phyloP scores from a whole-genome alignment of 176 grass and related monocot genomes.

The Lolium perenne region DNA sequence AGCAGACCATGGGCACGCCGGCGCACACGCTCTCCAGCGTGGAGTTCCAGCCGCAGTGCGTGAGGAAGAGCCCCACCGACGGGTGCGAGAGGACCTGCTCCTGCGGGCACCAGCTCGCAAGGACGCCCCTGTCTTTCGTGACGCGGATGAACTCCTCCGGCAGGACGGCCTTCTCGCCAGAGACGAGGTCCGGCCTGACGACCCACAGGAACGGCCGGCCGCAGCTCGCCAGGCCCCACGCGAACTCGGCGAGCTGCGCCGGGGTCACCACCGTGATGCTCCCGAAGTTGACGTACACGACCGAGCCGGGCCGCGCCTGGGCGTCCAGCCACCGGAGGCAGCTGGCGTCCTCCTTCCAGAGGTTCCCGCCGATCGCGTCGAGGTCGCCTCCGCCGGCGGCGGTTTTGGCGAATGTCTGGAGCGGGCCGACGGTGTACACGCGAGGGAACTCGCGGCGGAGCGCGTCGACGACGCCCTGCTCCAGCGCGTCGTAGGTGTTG shows the following conservation, averaged over 20 bases:
- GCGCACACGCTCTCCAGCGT: constrained; percentile 67
- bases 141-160: constrained; percentile 46
- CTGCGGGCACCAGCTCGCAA: constrained; percentile 74
- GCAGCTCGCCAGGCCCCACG: constrained; percentile 72
- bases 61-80: constrained; percentile 61
- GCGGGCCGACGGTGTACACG: constrained; percentile 60
- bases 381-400: background rate
- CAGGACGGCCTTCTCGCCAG: constrained; percentile 53
- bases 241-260: constrained; percentile 59
- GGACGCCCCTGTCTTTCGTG: constrained; percentile 47
- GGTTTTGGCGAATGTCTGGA: constrained; percentile 39
- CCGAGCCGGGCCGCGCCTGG: constrained; percentile 28
- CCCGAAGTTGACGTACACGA: constrained; percentile 92
- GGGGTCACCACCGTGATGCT: constrained; percentile 54
- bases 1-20: constrained; percentile 76
- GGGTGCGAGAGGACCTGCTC: constrained; percentile 58
- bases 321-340: constrained; percentile 63
- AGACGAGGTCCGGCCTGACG: constrained; percentile 65
- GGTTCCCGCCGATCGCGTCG: constrained; percentile 49
- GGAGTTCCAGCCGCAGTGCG: constrained; percentile 85
- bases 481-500: constrained; percentile 71
- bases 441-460: constrained; percentile 50
- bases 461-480: constrained; percentile 53
- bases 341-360: constrained; percentile 68
- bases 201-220: constrained; percentile 68